Base-by-base conservation (phyloP, 768 basidiomycete species). In the Tephrocybe sp. region DNA sequence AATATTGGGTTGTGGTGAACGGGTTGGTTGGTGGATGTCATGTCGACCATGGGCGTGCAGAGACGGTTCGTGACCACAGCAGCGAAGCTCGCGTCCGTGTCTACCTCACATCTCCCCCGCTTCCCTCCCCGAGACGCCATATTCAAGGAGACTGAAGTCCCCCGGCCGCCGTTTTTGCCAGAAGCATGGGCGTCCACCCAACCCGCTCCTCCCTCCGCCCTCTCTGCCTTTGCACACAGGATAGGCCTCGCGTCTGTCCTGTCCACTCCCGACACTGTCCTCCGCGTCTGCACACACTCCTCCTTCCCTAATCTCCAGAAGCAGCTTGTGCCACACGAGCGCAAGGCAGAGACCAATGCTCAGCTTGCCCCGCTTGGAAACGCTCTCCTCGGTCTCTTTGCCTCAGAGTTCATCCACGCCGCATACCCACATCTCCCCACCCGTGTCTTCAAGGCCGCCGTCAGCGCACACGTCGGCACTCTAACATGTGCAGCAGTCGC, bases 361-460 rank as follows among this genome's bases (percentile, higher is more conserved):
- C 80, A 88, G 44, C 80, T 96, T 12, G 77, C 86, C 3, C 67
- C 78, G 0, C 70, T 95, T 12, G 95, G 94, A 34, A 97, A 97
- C 73, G 78, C 90, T 0, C 78, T 97, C 50, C 81, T 97, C 72
- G 95, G 95, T 48, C 76, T 97, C 25, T 94, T 97, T 65, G 88
- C 92, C 8, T 71, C 90, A 2, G 95, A 98, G 70, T 84, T 87
- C 64, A 71, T 97, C 34, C 78, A 88, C 49, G 75, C 85, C 11
- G 76, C 83, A 39, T 98, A 88, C 67, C 96, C 96, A 0, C 86
- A 95, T 63, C 79, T 98, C 23, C 96, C 96, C 1, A 93, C 92
- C 18, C 85, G 91, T 48, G 93, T 93, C 20, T 71, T 92, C 59
- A 95, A 97, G 71, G 89, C 91, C 5, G 93, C 91, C 12, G 83